These are phyloP conservation scores for Aaosphaeria arxii DNA, from an alignment of 2,329 filamentous ascomycete genomes.

Conservation along the genomic window DNA sequence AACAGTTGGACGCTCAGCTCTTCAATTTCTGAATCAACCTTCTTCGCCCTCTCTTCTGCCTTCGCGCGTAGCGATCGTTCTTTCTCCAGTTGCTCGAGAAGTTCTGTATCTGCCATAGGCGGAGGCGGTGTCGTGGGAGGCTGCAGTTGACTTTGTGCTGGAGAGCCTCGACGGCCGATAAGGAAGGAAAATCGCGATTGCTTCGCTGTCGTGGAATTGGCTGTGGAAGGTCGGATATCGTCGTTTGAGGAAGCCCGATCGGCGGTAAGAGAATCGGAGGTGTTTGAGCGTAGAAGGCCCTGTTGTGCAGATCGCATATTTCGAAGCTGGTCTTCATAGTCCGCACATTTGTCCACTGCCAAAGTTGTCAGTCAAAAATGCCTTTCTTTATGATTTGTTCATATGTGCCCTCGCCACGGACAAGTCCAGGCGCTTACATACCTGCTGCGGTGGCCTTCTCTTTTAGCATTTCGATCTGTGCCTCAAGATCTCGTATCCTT, in stretches of 20 bases:
- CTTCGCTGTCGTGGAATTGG: constrained; percentile 24
- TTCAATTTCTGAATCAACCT: constrained; percentile 71
- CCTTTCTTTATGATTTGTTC: background rate
- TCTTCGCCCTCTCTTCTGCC: constrained; percentile 65
- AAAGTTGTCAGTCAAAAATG: constrained; percentile 4
- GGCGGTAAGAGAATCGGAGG: constrained; percentile 15
- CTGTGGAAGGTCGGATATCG: constrained; percentile 26
- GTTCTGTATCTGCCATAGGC: constrained; percentile 30
- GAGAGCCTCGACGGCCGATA: constrained; percentile 38
- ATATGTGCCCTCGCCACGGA: background rate
- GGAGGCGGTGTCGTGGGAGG: constrained; percentile 25
- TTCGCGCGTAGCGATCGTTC: constrained; percentile 66
- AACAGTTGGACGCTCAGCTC: constrained; percentile 74
- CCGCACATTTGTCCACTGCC: constrained; percentile 58
- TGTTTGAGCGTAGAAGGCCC: constrained; percentile 18
- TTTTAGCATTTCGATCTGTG: constrained; percentile 67
- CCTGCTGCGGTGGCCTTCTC: constrained; percentile 65
- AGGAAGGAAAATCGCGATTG: constrained; percentile 44
- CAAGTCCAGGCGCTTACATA: constrained; percentile 28
- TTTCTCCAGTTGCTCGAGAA: constrained; percentile 62
- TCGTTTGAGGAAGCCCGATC: constrained; percentile 27
- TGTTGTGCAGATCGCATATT: constrained; percentile 39
- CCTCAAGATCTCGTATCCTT: constrained; percentile 58
- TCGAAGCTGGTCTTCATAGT: constrained; percentile 77
- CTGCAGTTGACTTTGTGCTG: constrained; percentile 12